phyloP scores from a whole-genome alignment of 164 flowering plant genomes.

The Annona cherimola region DNA sequence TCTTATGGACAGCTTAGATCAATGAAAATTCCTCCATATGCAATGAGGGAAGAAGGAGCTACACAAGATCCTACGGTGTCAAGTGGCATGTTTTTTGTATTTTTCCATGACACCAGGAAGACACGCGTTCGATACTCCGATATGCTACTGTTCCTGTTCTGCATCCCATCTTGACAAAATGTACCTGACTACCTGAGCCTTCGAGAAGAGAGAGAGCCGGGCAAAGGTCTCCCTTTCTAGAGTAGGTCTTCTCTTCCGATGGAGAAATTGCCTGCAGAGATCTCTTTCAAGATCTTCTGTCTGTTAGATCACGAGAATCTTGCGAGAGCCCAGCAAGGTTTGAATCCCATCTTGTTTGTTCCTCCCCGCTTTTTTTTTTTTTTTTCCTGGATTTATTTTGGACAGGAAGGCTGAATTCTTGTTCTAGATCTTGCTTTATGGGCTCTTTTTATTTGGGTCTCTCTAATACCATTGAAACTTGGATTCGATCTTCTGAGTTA shows the following conservation, averaged over 20 bases:
- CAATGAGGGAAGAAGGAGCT: not conserved
- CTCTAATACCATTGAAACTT: not conserved
- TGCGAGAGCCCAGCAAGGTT: slow-evolving; percentile 62
- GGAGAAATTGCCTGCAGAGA: slow-evolving; percentile 56
- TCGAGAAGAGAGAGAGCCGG: not conserved
- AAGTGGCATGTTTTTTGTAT: not conserved
- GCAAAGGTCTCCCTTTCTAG: not conserved
- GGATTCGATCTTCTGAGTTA: slow-evolving; percentile 2
- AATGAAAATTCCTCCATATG: not conserved
- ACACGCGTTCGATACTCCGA: not conserved
- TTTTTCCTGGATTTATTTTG: not conserved
- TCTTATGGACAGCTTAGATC: not conserved
- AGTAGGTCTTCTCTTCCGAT: slow-evolving; percentile 15
- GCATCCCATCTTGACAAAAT: not conserved
- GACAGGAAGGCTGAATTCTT: slow-evolving; percentile 1
- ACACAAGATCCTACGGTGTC: not conserved
- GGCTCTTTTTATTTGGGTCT: slow-evolving; percentile 2
- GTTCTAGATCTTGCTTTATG: not conserved
- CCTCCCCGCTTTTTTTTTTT: not conserved
- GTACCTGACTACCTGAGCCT: not conserved
- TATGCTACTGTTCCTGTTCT: not conserved
- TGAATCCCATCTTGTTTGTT: not conserved
- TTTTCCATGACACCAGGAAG: not conserved
- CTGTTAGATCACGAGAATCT: slow-evolving; percentile 60
- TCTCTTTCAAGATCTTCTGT: slow-evolving; percentile 50